Percentiles rank a stretch among this genome's conserved stretches.
phyloP scores from a whole-genome alignment of 164 flowering plant genomes.

The Chimonanthus praecox region DNA sequence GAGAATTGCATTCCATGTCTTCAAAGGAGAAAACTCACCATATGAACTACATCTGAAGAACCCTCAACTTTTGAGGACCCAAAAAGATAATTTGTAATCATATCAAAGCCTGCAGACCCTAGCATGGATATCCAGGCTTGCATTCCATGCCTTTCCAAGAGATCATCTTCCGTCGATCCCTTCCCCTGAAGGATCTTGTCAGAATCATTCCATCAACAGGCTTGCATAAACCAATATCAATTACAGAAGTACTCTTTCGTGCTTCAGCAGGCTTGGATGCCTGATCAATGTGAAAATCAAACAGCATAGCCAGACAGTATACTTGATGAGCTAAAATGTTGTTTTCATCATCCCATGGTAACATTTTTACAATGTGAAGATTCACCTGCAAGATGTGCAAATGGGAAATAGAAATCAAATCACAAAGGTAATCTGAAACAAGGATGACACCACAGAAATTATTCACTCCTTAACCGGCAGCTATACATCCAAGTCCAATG shows the following conservation, averaged over 20 bases:
- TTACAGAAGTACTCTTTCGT: constrained; percentile 41
- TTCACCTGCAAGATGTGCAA: constrained; percentile 49
- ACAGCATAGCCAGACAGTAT: constrained; percentile 70
- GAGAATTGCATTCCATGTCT: not conserved
- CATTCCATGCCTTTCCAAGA: constrained; percentile 77
- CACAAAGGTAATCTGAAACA: not conserved
- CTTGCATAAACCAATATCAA: constrained; percentile 73
- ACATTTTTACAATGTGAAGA: constrained; percentile 58
- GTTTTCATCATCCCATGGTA: constrained; percentile 58
- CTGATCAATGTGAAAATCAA: constrained; percentile 63
- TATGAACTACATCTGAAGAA: not conserved
- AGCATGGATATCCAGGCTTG: constrained; percentile 55
- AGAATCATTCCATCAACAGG: constrained; percentile 61
- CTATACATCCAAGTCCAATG: too few relatives aligned
- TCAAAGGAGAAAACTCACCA: not conserved
- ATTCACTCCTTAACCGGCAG: too few relatives aligned
- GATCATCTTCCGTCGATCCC: constrained; percentile 85
- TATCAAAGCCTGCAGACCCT: not conserved
- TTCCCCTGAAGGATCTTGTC: constrained; percentile 71
- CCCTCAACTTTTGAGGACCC: not conserved
- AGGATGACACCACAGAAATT: not conserved
- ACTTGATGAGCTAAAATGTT: constrained; percentile 73
- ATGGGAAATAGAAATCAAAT: not conserved
- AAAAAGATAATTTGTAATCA: not conserved
- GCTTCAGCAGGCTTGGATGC: constrained; percentile 30